Evolutionary conservation across 2,329 filamentous ascomycete genomes (phyloP).

Genomic region (Tolypocladium tundrense): DNA sequence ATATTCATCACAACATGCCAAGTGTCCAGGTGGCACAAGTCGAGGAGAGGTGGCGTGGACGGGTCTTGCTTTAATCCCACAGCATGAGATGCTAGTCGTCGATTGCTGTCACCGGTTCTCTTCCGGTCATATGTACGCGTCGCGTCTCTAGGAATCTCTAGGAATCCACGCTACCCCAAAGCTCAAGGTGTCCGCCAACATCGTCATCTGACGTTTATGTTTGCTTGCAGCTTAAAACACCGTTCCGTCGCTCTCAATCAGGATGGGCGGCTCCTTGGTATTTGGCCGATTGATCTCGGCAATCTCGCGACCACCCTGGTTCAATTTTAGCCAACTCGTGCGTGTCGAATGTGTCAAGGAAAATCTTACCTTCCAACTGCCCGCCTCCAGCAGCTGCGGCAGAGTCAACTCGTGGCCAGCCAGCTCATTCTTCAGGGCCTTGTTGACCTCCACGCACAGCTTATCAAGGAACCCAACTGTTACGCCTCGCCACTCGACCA

Average conservation of each 20-base stretch:
- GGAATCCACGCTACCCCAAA: background rate
- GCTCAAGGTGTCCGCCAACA: background rate
- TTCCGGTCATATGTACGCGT: background rate
- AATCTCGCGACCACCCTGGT: constrained; percentile 80
- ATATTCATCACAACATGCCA: background rate
- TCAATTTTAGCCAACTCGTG: background rate
- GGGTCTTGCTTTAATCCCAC: background rate
- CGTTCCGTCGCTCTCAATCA: constrained; percentile 92
- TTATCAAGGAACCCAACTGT: constrained; percentile 51
- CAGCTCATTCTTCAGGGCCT: constrained; percentile 53
- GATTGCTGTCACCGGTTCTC: background rate
- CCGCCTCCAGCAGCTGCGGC: constrained; percentile 87
- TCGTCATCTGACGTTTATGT: background rate
- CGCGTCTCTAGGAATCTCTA: background rate
- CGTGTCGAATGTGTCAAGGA: too few species aligned
- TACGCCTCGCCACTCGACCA: constrained; percentile 56
- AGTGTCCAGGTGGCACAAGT: background rate
- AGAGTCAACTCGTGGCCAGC: constrained; percentile 63
- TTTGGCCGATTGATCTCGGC: constrained; percentile 93
- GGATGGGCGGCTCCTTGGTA: constrained; percentile 90
- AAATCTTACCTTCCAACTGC: constrained; percentile 82
- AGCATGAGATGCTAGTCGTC: background rate
- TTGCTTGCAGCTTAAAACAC: constrained; percentile 57
- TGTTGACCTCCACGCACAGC: constrained; percentile 44
- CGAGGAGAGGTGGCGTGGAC: background rate